Base-by-base conservation (phyloP, 2,329 filamentous ascomycete genomes). In the Beauveria sp. region DNA sequence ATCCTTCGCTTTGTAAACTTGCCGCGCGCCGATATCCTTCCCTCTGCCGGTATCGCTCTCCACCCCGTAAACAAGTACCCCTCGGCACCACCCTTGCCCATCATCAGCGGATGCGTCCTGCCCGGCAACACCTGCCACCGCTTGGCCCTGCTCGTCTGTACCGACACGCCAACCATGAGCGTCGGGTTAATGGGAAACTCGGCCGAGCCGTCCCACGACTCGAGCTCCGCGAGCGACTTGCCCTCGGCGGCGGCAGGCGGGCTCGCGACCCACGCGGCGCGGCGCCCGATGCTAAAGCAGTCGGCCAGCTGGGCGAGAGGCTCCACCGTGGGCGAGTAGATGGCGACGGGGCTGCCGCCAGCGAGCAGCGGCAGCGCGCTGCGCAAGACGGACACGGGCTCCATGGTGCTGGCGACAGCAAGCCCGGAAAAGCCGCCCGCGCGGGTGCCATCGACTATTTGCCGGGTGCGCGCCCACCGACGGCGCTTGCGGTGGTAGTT, bases 101-200 rank as follows among this genome's bases (percentile, higher is more conserved):
- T 96, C 94, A 99, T 99, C 60, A 96, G 75, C 7, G 94, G 94
- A 76, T 99, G 94, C 57, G 94, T 97, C 59, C 94, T 80, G 0
- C 91, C 90, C 0, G 94, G 94, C 52, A 99, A 74, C 2, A 97
- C 92, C 77, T 99, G 94, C 90, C 91, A 97, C 58, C 84, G 80
- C 64, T 89, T 82, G 5, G 89, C 87, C 16, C 91, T 81, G 53
- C 88, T 90, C 2, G 87, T 94, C 76, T 97, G 92, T 58, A 99
- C 79, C 14, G 82, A 85, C 1, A 91, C 86, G 0, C 88, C 90
- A 0, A 97, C 81, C 4, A 99, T 73, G 56, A 96, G 75, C 2
- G 91, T 89, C 0, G 94, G 94, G 70, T 99, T 94, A 16, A 97
- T 73, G 0, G 91, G 90, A 70, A 96, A 97, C 66, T 96, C 90